Base-by-base conservation (phyloP, 2,329 filamentous ascomycete species). In the Penicillium concentricum region DNA sequence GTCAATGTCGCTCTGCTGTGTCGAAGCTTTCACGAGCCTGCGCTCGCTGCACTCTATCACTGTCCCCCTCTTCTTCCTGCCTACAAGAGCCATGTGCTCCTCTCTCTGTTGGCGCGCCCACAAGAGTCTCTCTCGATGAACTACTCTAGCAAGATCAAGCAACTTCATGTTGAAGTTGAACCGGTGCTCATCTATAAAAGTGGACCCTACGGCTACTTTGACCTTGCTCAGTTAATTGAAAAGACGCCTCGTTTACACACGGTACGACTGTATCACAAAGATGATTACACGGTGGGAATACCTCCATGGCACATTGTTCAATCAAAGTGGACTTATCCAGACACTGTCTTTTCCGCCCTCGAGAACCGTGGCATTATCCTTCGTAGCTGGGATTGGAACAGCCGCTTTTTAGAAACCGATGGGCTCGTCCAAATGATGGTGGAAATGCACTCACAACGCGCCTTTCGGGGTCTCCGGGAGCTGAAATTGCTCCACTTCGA, bases 141-240 rank as follows among this genome's bases (percentile, higher is more conserved):
- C 60, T 93, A 93, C 70, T 80, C 83, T 39, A 80, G 80, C 63
- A 95, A 92, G 76, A 81, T 94, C 48, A 84, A 87, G 67, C 80
- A 82, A 8, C 75, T 96, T 22, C 83, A 85, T 56, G 78, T 95
- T 46, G 87, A 94, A 67, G 85, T 88, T 12, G 82, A 79, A 37
- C 82, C 72, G 64, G 82, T 76, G 56, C 79, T 85, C 49, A 74
- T 79, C 39, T 82, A 84, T 60, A 76, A 77, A 63, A 80, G 79
- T 51, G 81, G 81, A 67, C 79, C 78, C 13, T 76, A 78, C 41
- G 82, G 81, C 12, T 80, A 83, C 22, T 77, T 87, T 54, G 81
- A 86, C 57, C 69, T 90, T 20, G 70, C 76, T 38, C 74, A 78
- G 26, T 73, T 96, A 48, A 77, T 95, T 20, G 78, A 80, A 39